Evolutionary conservation across 345 rosid genomes (phyloP).

Genomic region (Balakata baccata): DNA sequence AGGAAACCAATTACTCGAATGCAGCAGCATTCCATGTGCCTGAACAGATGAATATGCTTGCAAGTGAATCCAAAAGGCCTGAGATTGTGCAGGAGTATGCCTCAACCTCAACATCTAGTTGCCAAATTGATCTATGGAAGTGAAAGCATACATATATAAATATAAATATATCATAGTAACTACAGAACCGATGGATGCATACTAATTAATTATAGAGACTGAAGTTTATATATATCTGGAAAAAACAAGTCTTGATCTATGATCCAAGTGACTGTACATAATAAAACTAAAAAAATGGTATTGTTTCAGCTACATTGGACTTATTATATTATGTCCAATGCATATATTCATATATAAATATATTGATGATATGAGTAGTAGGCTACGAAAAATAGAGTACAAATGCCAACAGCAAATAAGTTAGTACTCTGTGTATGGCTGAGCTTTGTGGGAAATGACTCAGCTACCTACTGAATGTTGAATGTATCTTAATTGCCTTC

Average conservation of each 20-base stretch:
- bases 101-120: slow-evolving; percentile 62
- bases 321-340: slow-evolving; percentile 22
- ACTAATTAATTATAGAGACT: slow-evolving; percentile 52
- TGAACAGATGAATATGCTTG: slow-evolving; percentile 37
- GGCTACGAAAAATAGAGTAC: slow-evolving; percentile 19
- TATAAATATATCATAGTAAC: slow-evolving; percentile 17
- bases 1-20: slow-evolving; percentile 35
- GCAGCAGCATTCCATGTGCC: slow-evolving; percentile 37
- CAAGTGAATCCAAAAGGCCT: slow-evolving; percentile 46
- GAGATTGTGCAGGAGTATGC: slow-evolving; percentile 54
- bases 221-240: slow-evolving; percentile 27
- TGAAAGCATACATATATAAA: slow-evolving; percentile 32
- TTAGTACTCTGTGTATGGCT: slow-evolving; percentile 25
- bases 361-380: slow-evolving; percentile 20
- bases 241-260: slow-evolving; percentile 20
- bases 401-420: slow-evolving; percentile 30
- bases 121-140: slow-evolving; percentile 90
- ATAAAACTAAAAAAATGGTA: slow-evolving; percentile 45
- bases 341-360: background rate
- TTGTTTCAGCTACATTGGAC: slow-evolving; percentile 33
- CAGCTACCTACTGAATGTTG: slow-evolving; percentile 24
- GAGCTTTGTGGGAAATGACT: slow-evolving; percentile 27
- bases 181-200: slow-evolving; percentile 16
- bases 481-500: slow-evolving; percentile 26
- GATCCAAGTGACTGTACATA: slow-evolving; percentile 55